phyloP scores from a whole-genome alignment of 2,329 filamentous ascomycete species.

The Hymenoscyphus albidus region DNA sequence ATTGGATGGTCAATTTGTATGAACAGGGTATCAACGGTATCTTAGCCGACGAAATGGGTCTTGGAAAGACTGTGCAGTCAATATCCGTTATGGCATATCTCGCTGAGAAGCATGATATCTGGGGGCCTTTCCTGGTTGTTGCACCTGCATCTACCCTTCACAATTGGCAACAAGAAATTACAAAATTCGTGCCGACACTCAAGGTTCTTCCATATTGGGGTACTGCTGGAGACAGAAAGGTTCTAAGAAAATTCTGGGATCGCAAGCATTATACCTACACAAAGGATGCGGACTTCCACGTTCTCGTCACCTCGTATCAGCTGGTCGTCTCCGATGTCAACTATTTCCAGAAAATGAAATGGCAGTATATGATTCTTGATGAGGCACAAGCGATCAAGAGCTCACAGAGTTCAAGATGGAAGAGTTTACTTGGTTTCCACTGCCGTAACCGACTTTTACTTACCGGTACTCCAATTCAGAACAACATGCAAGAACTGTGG shows the following conservation, averaged over 20 bases:
- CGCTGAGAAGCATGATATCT: conserved; percentile 94
- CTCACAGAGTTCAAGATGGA: conserved; percentile 94
- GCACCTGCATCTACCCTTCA: conserved; percentile 93
- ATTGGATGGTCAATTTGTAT: conserved; percentile 98
- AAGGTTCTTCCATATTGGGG: conserved; percentile 99
- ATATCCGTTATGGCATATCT: conserved; percentile 99
- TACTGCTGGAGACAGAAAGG: conserved; percentile 87
- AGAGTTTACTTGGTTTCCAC: conserved; percentile 87
- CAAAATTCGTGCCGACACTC: conserved; percentile 87
- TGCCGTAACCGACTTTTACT: conserved; percentile 91
- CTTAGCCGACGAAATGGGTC: conserved; percentile 97
- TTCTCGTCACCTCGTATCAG: conserved; percentile 95
- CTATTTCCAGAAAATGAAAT: conserved; percentile 98
- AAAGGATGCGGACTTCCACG: conserved; percentile 90
- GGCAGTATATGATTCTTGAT: conserved; percentile 99
- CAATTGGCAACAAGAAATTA: conserved; percentile 99
- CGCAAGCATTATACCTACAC: conserved; percentile 95
- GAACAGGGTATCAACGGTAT: conserved; percentile 99
- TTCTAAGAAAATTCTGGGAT: conserved; percentile 98
- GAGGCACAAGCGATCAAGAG: conserved; percentile 99
- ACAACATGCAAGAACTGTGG: conserved; percentile 99
- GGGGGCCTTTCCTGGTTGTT: conserved; percentile 96
- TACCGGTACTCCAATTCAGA: conserved; percentile 96
- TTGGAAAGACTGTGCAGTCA: conserved; percentile 97
- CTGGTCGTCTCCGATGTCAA: conserved; percentile 92